Conservation (phyloP, 345 rosid genomes). For the Salix brachista region DNA sequence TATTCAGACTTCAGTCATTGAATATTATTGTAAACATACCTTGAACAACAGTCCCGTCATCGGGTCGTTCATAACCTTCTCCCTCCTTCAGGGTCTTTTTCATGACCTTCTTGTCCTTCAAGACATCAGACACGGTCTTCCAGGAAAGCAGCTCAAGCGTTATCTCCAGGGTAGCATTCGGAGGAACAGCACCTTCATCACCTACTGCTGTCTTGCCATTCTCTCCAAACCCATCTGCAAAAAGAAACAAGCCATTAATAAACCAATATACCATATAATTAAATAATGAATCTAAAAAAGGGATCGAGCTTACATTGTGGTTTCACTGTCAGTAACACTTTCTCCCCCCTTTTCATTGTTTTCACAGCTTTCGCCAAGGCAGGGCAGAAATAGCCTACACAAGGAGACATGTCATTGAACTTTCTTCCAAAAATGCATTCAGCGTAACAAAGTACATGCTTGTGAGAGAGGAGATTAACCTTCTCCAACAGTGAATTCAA, state of each 20-base stretch:
- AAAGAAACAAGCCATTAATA: neutral
- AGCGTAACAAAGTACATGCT: neutral
- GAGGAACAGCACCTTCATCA: slow-evolving; percentile 67
- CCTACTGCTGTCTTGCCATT: slow-evolving; percentile 59
- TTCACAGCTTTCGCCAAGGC: slow-evolving; percentile 74
- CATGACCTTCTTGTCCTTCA: slow-evolving; percentile 74
- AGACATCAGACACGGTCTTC: slow-evolving; percentile 79
- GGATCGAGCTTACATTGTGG: slow-evolving; percentile 51
- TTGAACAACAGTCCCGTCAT: slow-evolving; percentile 72
- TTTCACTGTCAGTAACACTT: slow-evolving; percentile 68
- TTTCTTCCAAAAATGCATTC: no score
- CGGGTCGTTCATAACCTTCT: slow-evolving; percentile 80
- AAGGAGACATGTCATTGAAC: neutral
- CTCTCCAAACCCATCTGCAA: slow-evolving; percentile 86
- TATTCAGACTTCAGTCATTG: no score
- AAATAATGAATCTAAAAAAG: neutral
- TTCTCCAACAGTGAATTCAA: slow-evolving; percentile 69
- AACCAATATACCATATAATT: neutral
- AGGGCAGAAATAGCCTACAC: slow-evolving; percentile 74
- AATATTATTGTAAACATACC: slow-evolving; percentile 14
- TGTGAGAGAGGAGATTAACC: slow-evolving; percentile 32
- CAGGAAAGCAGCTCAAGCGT: slow-evolving; percentile 70
- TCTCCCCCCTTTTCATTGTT: slow-evolving; percentile 91
- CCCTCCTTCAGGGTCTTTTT: slow-evolving; percentile 85
- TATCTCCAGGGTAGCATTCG: slow-evolving; percentile 63